phyloP scores from a whole-genome alignment of 2,329 filamentous ascomycete species.

The Neopestalotiopsis clavispora region DNA sequence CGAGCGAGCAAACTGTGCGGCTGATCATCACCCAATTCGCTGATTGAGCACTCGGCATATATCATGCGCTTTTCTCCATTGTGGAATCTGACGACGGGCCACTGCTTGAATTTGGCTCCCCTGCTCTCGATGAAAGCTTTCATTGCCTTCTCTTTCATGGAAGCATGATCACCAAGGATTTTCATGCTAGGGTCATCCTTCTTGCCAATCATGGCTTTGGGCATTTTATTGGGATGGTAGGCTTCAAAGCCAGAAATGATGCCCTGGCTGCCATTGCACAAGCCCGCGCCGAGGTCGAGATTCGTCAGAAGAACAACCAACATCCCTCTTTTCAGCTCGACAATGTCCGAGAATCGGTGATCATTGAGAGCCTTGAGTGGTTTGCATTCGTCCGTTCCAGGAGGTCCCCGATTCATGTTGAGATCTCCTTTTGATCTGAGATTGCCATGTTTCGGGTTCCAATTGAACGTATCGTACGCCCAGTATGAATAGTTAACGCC shows the following conservation, averaged over 20 bases:
- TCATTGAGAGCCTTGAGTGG: slow-evolving; percentile 43
- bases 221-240: slow-evolving; percentile 33
- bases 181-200: slow-evolving; percentile 20
- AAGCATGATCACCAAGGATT: slow-evolving; percentile 42
- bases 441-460: slow-evolving; percentile 34
- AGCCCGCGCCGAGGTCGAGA: slow-evolving; percentile 43
- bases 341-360: slow-evolving; percentile 48
- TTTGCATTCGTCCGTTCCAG: slow-evolving; percentile 24
- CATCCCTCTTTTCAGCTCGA: slow-evolving; percentile 55
- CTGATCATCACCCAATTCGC: slow-evolving; percentile 47
- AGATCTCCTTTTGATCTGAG: slow-evolving; percentile 30
- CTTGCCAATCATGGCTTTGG: slow-evolving; percentile 26
- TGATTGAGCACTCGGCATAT: slow-evolving; percentile 54
- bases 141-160: slow-evolving; percentile 42
- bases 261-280: slow-evolving; percentile 55
- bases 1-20: slow-evolving; percentile 55
- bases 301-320: slow-evolving; percentile 58
- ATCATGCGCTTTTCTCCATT: slow-evolving; percentile 52
- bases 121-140: slow-evolving; percentile 40
- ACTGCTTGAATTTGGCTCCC: slow-evolving; percentile 37
- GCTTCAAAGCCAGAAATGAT: slow-evolving; percentile 49
- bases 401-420: slow-evolving; percentile 19
- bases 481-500: slow-evolving; percentile 34
- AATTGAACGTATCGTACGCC: slow-evolving; percentile 46
- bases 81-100: slow-evolving; percentile 59